phyloP scores from a whole-genome alignment of 1,139 yeast genomes.

The Lodderomyces orthopsilosis region DNA sequence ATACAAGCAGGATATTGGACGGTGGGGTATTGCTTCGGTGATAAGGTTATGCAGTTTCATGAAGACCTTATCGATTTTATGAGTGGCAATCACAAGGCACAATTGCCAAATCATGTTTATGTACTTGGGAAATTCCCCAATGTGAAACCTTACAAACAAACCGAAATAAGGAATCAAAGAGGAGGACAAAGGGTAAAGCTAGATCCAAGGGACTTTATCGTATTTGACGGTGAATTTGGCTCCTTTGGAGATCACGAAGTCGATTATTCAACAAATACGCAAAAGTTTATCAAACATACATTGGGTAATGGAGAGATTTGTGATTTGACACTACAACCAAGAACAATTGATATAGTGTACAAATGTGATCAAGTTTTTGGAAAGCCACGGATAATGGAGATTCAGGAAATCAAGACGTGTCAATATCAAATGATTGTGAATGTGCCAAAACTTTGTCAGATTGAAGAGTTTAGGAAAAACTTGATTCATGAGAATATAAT shows the following conservation, averaged over 20 bases:
- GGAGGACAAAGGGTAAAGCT: constrained; percentile 13
- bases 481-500: constrained; percentile 31
- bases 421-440: constrained; percentile 61
- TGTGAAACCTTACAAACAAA: constrained; percentile 11
- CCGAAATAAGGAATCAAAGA: constrained; percentile 26
- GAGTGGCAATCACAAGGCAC: constrained; percentile 32
- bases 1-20: constrained; percentile 60
- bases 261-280: constrained; percentile 11
- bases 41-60: constrained; percentile 59
- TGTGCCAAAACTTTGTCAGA: constrained; percentile 57
- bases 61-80: constrained; percentile 27
- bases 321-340: constrained; percentile 63
- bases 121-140: constrained; percentile 44
- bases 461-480: constrained; percentile 47
- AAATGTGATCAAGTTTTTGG: constrained; percentile 52
- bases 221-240: constrained; percentile 21
- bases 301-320: constrained; percentile 66
- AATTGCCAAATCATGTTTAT: constrained; percentile 37
- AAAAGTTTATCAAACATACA: constrained; percentile 49
- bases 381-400: constrained; percentile 38
- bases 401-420: constrained; percentile 70
- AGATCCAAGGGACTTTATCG: constrained; percentile 18
- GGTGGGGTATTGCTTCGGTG: constrained; percentile 56
- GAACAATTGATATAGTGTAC: constrained; percentile 64
- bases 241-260: constrained; percentile 10